These are phyloP conservation scores for Entonaema liquescens DNA, from an alignment of 495 filamentous ascomycete genomes.

Conservation along the genomic window DNA sequence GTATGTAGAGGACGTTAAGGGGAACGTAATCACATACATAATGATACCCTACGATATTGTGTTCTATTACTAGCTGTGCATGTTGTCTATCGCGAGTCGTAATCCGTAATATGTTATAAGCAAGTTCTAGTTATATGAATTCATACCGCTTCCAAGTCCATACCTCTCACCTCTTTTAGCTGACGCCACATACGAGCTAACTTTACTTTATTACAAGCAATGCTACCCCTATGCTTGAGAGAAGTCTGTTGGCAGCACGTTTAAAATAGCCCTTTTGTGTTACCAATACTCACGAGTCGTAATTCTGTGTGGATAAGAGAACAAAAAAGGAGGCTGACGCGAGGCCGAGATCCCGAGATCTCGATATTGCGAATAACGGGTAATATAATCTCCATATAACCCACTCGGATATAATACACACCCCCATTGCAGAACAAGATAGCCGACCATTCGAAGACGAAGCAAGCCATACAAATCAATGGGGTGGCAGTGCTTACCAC, in stretches of 20 bases:
- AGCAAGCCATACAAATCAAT: neutral
- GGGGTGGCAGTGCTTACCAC: neutral
- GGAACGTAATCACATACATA: neutral
- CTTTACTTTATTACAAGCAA: neutral
- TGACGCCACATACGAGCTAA: neutral
- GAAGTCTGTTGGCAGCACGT: neutral
- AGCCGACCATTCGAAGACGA: neutral
- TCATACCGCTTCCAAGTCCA: neutral
- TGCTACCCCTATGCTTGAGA: neutral
- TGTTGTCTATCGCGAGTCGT: neutral
- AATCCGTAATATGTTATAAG: neutral
- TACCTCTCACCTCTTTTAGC: neutral
- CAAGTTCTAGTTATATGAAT: neutral
- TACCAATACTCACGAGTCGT: neutral
- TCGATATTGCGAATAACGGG: neutral
- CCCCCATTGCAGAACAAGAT: neutral
- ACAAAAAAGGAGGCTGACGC: neutral
- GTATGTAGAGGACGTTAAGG: neutral
- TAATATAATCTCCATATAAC: neutral
- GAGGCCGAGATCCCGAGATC: neutral
- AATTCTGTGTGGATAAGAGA: neutral
- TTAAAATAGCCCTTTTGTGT: neutral
- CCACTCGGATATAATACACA: neutral
- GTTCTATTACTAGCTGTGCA: neutral
- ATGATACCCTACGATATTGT: neutral